Percentiles rank a stretch among this genome's conserved stretches.
phyloP scores from a whole-genome alignment of 805 yeast genomes.

The Tetrapisispora namnaoensis region DNA sequence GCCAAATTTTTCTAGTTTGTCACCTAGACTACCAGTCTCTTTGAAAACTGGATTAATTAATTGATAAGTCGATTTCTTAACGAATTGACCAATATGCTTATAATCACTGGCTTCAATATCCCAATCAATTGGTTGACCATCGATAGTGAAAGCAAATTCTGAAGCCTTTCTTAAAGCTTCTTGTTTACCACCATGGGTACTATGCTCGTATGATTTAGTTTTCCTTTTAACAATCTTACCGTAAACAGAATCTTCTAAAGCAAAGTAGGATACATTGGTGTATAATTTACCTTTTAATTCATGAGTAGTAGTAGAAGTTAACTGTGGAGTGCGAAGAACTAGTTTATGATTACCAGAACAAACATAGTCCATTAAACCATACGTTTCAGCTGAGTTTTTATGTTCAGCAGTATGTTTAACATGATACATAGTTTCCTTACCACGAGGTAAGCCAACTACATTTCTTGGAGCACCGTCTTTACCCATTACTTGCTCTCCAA shows the following conservation, averaged over 20 bases:
- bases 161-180: conserved; percentile 13
- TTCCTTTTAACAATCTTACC: conserved; percentile 5
- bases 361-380: conserved; percentile 6
- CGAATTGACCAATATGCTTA: conserved; percentile 17
- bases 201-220: conserved; percentile 4
- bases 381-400: background rate
- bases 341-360: conserved; percentile 34
- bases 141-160: conserved; percentile 15
- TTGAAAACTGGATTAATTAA: conserved; percentile 28
- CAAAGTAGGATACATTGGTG: conserved; percentile 22
- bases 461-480: conserved; percentile 34
- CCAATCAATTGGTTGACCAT: conserved; percentile 29
- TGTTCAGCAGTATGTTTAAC: conserved; percentile 16
- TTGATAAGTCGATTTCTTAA: conserved; percentile 29
- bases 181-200: conserved; percentile 16
- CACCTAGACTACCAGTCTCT: conserved; percentile 23
- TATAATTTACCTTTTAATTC: conserved; percentile 5
- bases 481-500: conserved; percentile 38
- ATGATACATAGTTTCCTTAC: conserved; percentile 34
- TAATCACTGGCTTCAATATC: conserved; percentile 33
- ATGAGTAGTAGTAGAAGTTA: conserved; percentile 4
- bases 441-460: conserved; percentile 39
- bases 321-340: conserved; percentile 1
- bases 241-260: conserved; percentile 6
- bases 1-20: conserved; percentile 13